Conservation (phyloP, 2,329 filamentous ascomycete genomes). For the Phyllosticta citrichinensis region DNA sequence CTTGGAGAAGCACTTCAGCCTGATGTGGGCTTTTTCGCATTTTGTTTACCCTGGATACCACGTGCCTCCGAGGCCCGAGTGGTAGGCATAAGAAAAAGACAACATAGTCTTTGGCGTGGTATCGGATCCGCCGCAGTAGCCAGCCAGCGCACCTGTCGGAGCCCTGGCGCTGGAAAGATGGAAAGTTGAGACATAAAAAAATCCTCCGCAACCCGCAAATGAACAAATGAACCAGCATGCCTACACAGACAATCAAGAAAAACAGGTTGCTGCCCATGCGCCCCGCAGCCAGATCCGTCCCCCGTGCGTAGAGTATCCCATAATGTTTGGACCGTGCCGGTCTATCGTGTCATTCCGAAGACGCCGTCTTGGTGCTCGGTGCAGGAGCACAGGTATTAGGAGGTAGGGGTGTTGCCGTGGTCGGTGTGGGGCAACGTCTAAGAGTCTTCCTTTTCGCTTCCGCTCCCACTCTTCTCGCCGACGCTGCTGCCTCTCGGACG, state of each 20-base stretch:
- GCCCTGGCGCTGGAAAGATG: not conserved
- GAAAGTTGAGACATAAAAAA: not conserved
- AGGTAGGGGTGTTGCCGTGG: not conserved
- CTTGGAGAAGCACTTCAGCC: not conserved
- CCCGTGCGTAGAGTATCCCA: not conserved
- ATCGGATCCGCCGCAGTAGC: not conserved
- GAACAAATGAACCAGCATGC: not conserved
- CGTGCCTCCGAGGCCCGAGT: not conserved
- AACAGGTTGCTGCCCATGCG: not conserved
- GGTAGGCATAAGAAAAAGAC: not conserved
- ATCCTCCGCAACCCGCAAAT: not conserved
- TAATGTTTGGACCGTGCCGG: not conserved
- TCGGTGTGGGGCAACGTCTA: not conserved
- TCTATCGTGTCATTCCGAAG: not conserved
- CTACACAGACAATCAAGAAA: not conserved
- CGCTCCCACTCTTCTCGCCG: constrained; percentile 10
- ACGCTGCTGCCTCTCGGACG: constrained; percentile 4
- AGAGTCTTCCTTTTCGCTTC: constrained; percentile 8
- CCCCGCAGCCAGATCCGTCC: not conserved
- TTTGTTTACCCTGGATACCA: not conserved
- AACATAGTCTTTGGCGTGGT: not conserved
- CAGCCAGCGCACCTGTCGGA: not conserved
- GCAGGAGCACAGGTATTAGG: not conserved
- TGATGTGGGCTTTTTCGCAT: not conserved
- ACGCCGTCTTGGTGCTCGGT: not conserved